Conservation (phyloP, 1,139 yeast genomes). For the Diutina pseudorugosa region DNA sequence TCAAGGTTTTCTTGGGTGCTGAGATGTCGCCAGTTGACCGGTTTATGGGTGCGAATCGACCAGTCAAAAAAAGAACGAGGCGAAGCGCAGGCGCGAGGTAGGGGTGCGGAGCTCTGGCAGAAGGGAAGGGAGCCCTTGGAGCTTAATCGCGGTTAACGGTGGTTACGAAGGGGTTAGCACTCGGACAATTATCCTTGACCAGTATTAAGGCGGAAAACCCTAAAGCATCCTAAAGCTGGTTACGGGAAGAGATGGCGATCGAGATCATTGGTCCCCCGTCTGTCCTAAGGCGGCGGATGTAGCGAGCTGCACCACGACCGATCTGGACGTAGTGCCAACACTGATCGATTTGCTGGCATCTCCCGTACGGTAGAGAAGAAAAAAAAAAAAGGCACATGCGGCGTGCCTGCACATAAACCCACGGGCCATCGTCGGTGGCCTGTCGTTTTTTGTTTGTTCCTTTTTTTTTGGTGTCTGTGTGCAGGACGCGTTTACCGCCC, state of each 20-base stretch:
- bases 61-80: not conserved
- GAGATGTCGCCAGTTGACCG: not conserved
- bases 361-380: not conserved
- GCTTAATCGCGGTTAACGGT: not conserved
- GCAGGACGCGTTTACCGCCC: not conserved
- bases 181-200: too few species aligned
- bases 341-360: not conserved
- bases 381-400: too few species aligned
- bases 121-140: not conserved
- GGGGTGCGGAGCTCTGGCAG: not conserved
- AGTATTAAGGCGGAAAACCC: too few species aligned
- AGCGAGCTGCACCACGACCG: not conserved
- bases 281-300: too few species aligned
- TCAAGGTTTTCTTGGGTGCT: not conserved
- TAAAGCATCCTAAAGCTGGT: too few species aligned
- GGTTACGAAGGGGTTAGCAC: too few species aligned
- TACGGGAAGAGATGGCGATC: too few species aligned
- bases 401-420: too few species aligned
- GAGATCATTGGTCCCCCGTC: too few species aligned
- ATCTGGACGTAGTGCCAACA: not conserved
- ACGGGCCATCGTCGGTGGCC: too few species aligned
- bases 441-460: too few species aligned
- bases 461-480: not conserved
- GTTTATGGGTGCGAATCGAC: not conserved
- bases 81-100: not conserved